These are phyloP conservation scores for Tilletia horrida DNA, from an alignment of 1,284 basidiomycete genomes.

Conservation along the genomic window DNA sequence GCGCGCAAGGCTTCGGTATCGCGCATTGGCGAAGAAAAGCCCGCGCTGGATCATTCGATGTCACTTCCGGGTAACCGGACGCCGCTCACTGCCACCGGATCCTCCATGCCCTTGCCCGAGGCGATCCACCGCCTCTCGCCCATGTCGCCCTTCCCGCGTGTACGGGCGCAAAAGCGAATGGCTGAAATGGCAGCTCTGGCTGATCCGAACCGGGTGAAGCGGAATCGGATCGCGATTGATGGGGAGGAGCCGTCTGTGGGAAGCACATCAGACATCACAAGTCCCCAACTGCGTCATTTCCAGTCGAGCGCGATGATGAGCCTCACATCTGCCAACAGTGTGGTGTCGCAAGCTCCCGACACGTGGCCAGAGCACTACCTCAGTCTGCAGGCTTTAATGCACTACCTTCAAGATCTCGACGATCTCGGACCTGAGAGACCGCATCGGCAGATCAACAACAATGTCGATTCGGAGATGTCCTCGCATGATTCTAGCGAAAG, in stretches of 20 bases:
- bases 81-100: not conserved
- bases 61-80: not conserved
- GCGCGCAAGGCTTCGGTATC: not conserved
- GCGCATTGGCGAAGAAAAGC: not conserved
- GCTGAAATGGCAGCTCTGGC: not conserved
- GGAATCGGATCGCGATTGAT: not conserved
- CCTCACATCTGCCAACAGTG: not conserved
- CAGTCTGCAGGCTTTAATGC: constrained; percentile 83
- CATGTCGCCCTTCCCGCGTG: constrained; percentile 2
- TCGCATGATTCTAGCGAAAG: no score
- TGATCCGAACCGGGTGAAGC: not conserved
- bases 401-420: constrained; percentile 89
- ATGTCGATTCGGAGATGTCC: no score
- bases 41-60: not conserved
- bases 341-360: not conserved
- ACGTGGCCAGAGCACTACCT: constrained; percentile 60
- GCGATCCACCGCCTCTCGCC: constrained; percentile 1
- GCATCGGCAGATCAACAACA: not conserved
- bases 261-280: not conserved
- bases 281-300: not conserved
- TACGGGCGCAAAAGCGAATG: not conserved
- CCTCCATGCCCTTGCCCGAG: not conserved
- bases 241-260: not conserved
- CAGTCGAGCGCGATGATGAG: not conserved
- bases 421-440: constrained; percentile 61